Base-by-base conservation (phyloP, 192 early-diverging fungal species). In the Coemansia sp. region DNA sequence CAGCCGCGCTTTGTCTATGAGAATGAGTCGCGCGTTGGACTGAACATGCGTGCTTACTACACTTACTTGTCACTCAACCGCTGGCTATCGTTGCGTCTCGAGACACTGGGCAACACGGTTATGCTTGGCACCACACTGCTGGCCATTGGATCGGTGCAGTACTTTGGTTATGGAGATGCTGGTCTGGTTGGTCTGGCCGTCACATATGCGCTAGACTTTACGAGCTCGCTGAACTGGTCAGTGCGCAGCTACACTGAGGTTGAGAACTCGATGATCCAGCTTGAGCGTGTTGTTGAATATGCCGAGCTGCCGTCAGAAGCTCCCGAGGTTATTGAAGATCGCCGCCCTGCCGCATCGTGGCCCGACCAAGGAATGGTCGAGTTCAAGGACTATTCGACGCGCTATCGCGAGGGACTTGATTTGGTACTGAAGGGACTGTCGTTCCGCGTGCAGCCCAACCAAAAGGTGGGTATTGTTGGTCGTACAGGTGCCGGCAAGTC, bases 401-500 rank as follows among this genome's bases (percentile, higher is more conserved):
- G 78, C 0, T 88, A 87, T 43, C 83, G 84, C 41, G 76, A 84
- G 52, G 84, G 78, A 0, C 56, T 85, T 20, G 73, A 76, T 24
- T 52, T 77, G 57, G 84, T 86, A 6, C 73, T 89, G 0, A 75
- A 73, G 7, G 62, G 59, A 16, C 27, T 81, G 39, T 77, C 68
- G 35, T 69, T 84, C 58, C 41, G 64, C 4, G 76, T 75, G 14
- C 11, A 19, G 43, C 83, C 82, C 22, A 68, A 59, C 10, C 80
- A 88, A 59, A 88, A 88, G 64, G 73, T 88, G 18, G 87, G 87
- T 10, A 85, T 88, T 14, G 86, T 86, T 10, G 86, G 86, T 1
- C 82, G 87, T 18, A 88, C 87, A 9, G 94, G 92, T 29, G 91
- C 90, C 2, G 91, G 92, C n/a, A 94, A 95, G 65, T 86, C 87